Evolutionary conservation across 2,329 filamentous ascomycete genomes (phyloP).

Genomic region (Neofusicoccum laricinum): DNA sequence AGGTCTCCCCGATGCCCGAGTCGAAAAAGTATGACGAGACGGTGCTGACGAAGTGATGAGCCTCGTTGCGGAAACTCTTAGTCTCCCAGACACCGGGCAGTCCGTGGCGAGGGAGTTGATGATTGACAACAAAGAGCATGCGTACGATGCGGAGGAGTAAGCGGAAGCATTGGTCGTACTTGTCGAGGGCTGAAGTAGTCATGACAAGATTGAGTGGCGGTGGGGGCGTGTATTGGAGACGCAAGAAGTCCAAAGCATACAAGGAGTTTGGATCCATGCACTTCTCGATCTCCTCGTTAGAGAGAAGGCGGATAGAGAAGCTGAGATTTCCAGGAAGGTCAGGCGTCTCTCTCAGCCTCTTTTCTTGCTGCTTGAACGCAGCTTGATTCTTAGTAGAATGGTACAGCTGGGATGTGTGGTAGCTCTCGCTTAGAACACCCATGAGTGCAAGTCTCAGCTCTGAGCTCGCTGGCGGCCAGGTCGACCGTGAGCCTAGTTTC

Average conservation of each 20-base stretch:
- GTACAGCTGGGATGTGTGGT: constrained; percentile 44
- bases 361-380: constrained; percentile 8
- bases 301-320: constrained; percentile 81
- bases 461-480: constrained; percentile 91
- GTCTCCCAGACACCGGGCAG: not conserved
- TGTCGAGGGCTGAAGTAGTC: constrained; percentile 65
- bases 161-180: constrained; percentile 84
- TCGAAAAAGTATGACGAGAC: constrained; percentile 79
- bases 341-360: not conserved
- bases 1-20: constrained; percentile 69
- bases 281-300: constrained; percentile 72
- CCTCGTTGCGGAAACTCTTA: constrained; percentile 65
- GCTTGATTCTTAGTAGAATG: constrained; percentile 22
- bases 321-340: constrained; percentile 45
- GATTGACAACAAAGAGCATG: constrained; percentile 68
- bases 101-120: constrained; percentile 32
- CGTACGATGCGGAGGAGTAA: constrained; percentile 73
- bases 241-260: constrained; percentile 88
- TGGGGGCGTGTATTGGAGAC: constrained; percentile 79
- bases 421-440: constrained; percentile 77
- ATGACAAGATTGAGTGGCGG: constrained; percentile 70
- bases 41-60: constrained; percentile 73
- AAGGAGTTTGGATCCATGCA: constrained; percentile 81
- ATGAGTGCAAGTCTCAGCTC: constrained; percentile 87
- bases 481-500: constrained; percentile 74